phyloP scores from a whole-genome alignment of 2,329 filamentous ascomycete species.

The Colletotrichum sp. region DNA sequence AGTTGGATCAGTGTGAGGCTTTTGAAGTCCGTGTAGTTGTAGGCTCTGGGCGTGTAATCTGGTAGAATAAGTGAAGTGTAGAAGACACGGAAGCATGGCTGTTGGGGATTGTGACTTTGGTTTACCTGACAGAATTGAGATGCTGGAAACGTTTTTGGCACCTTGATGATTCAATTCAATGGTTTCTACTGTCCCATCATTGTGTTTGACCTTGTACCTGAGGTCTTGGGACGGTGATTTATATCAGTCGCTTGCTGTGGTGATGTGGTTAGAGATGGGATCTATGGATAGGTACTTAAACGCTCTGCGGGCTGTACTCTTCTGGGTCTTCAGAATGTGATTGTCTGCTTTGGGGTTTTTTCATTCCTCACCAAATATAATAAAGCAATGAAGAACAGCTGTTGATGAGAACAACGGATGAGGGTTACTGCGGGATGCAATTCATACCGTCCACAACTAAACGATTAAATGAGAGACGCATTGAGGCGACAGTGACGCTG shows the following conservation, averaged over 20 bases:
- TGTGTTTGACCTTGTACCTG: background rate
- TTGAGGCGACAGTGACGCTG: background rate
- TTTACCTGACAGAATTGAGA: too few species aligned
- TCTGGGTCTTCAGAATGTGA: background rate
- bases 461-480: fast-evolving
- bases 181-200: background rate
- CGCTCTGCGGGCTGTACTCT: fast-evolving
- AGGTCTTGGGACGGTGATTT: background rate
- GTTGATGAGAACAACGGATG: fast-evolving
- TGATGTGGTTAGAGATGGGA: fast-evolving
- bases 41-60: background rate
- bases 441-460: fast-evolving
- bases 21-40: background rate
- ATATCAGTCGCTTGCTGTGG: background rate
- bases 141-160: background rate
- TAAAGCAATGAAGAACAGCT: background rate
- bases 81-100: fast-evolving
- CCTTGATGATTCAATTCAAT: fast-evolving
- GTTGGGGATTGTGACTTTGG: too few species aligned
- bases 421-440: fast-evolving
- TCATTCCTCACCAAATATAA: fast-evolving
- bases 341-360: background rate
- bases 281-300: fast-evolving
- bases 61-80: fast-evolving
- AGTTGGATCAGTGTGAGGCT: background rate